Conservation (phyloP, 2,329 filamentous ascomycete species). For the Bipolaris oryzae region DNA sequence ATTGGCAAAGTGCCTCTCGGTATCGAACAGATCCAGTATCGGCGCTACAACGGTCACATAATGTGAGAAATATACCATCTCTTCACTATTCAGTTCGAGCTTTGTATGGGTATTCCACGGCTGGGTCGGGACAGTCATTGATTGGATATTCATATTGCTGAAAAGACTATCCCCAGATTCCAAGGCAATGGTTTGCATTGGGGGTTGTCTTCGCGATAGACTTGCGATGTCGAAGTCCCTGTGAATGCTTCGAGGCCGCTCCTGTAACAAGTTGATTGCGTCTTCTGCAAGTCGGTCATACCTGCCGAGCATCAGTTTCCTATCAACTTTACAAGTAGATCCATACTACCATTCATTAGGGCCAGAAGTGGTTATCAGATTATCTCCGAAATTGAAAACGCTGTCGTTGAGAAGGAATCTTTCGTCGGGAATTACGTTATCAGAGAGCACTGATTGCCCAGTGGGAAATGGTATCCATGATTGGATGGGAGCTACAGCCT, state of each 20-base stretch:
- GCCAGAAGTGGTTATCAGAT: conserved; percentile 49
- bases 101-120: conserved; percentile 32
- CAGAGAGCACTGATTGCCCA: conserved; percentile 20
- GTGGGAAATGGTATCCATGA: conserved; percentile 24
- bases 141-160: conserved; percentile 6
- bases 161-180: conserved; percentile 16
- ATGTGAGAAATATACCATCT: conserved; percentile 48
- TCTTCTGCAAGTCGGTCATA: conserved; percentile 56
- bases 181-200: conserved; percentile 36
- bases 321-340: background rate
- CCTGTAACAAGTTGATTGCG: conserved; percentile 44
- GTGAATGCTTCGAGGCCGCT: conserved; percentile 41
- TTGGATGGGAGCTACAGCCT: conserved; percentile 13
- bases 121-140: conserved; percentile 16
- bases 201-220: conserved; percentile 50
- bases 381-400: conserved; percentile 32
- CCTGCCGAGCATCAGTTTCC: conserved; percentile 7
- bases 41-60: conserved; percentile 47
- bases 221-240: conserved; percentile 51
- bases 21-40: conserved; percentile 55
- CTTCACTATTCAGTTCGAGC: conserved; percentile 42
- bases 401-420: conserved; percentile 34
- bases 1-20: conserved; percentile 45
- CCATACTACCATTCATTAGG: conserved; percentile 50
- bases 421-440: conserved; percentile 28